Evolutionary conservation across 1,284 basidiomycete species (phyloP), one percentile per base, ranked within the genome.

Genomic region (Omphalotus olearius): DNA sequence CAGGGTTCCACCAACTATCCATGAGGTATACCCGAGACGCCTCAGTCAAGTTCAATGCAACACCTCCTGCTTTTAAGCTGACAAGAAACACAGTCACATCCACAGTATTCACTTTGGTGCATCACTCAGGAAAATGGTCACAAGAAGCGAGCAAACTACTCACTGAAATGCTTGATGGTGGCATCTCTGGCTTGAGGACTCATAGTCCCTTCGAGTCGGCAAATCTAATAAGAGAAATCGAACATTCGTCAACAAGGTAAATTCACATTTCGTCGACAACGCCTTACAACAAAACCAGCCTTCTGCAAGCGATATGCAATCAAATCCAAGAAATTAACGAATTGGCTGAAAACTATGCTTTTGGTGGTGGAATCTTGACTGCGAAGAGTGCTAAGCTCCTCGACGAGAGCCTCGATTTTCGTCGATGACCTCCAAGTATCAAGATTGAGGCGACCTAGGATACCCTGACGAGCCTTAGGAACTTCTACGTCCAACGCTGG

Each of bases 41-140:
- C 67, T 95, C 94, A 0, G 93, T 95, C 61, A 98, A 68, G 66
- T 98, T 97, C 45, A 95, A 75, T 3, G 95, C 94, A 1, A 97
- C 94, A 68, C 96, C 95, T 41, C 96, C 96, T 0, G 97, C 96
- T 69, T 98, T 99, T 63, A 99, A 68, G 61, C 85, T 88, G 59
- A 99, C 93, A 35, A 99, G 80, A 76, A 99, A 99, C 11, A 99
- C 92, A 3, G 94, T 98, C 38, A 98, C 93, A 53, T 93, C 83
- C 1, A 94, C 86, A 60, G 93, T 98, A 63, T 89, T 90, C 89
- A 94, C 89, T 92, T 49, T 13, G 10, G 28, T 33, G 16, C 40
- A 45, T 33, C 36, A 47, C 13, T 44, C n/a, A 47, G 33, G 5
- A 20, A 35, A 4, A 52, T n/a, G n/a, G 14, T 40, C 36, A 26